Conservation (phyloP, 306 rosid genomes). For the Albizia julibrissin region DNA sequence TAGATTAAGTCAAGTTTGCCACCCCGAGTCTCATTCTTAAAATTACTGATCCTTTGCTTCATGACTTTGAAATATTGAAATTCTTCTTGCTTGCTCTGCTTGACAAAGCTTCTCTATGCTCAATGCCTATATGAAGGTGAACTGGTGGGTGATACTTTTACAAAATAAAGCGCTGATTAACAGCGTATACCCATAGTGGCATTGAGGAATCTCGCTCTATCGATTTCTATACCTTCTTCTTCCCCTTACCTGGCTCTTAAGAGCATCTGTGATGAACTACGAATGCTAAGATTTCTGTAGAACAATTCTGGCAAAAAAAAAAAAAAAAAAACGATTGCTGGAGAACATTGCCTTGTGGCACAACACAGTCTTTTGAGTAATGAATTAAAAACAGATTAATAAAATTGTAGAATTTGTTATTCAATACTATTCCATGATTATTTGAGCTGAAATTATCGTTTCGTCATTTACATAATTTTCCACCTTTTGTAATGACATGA, state of each 20-base stretch:
- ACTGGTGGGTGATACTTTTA: neutral
- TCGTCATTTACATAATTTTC: neutral
- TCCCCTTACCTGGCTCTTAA: neutral
- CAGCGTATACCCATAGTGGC: neutral
- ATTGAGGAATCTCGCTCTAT: neutral
- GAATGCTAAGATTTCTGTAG: neutral
- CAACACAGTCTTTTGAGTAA: neutral
- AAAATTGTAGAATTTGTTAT: neutral
- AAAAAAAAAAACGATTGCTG: neutral
- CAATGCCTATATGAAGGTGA: neutral
- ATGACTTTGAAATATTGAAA: neutral
- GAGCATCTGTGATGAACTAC: neutral
- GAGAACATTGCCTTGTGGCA: neutral
- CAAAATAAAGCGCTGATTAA: neutral
- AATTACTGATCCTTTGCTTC: neutral
- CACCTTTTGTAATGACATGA: neutral
- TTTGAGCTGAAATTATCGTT: neutral
- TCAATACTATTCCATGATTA: neutral
- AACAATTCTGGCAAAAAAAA: neutral
- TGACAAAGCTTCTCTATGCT: neutral
- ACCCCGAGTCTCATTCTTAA: neutral
- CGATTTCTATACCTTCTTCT: neutral
- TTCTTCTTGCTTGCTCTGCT: neutral
- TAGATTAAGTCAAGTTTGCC: neutral
- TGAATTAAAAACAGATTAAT: neutral